Conservation (phyloP, 2,329 filamentous ascomycete species). For the Pseudogymnoascus sp. region DNA sequence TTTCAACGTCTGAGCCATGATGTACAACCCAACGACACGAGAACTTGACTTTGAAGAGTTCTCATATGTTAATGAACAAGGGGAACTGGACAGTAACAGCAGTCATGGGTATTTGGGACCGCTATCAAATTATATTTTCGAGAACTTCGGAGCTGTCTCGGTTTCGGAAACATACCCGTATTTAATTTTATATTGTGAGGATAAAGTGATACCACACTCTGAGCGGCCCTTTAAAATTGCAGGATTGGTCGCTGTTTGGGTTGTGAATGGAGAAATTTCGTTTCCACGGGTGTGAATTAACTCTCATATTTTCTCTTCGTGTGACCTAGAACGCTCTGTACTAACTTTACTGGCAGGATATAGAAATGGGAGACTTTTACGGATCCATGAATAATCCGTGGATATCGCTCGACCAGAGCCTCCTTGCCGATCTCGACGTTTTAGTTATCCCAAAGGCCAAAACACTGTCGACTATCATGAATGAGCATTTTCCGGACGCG, state of each 20-base stretch:
- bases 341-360: neutral
- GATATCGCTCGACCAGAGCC: neutral
- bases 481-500: neutral
- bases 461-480: neutral
- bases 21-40: neutral
- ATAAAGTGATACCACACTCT: neutral
- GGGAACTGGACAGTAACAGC: neutral
- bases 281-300: conserved; percentile 12
- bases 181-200: neutral
- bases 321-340: neutral
- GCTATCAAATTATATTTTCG: neutral
- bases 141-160: neutral
- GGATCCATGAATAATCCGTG: too few species aligned
- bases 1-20: neutral
- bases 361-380: neutral
- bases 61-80: neutral
- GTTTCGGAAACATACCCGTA: neutral
- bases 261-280: neutral
- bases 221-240: neutral
- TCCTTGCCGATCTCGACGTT: neutral
- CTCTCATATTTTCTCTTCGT: neutral
- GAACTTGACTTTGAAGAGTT: neutral
- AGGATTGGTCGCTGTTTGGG: neutral
- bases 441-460: neutral
- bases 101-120: neutral